These are phyloP conservation scores for Podaxis rugospora DNA, from an alignment of 768 basidiomycete species.

Conservation along the genomic window DNA sequence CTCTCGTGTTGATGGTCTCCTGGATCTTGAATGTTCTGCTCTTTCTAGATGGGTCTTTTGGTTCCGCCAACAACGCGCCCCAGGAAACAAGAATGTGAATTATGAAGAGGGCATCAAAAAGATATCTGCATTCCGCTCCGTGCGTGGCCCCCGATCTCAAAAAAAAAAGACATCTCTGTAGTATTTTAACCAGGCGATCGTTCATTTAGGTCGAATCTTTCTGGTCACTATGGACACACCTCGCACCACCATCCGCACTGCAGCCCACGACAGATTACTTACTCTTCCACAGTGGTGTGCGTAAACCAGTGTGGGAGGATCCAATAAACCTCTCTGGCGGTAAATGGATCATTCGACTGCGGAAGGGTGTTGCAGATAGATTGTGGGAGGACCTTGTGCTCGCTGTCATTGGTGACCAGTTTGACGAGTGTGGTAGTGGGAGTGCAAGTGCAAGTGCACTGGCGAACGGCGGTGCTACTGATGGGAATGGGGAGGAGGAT, in stretches of 20 bases:
- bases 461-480: background rate
- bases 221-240: constrained; percentile 92
- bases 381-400: constrained; percentile 89
- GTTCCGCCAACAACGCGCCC: constrained; percentile 87
- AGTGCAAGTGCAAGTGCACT: background rate
- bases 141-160: constrained; percentile 29
- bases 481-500: constrained; percentile 34
- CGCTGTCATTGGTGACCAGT: constrained; percentile 87
- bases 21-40: constrained; percentile 16
- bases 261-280: constrained; percentile 92
- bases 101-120: constrained; percentile 96
- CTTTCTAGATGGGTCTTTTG: constrained; percentile 79
- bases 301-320: constrained; percentile 95
- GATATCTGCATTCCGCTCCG: constrained; percentile 85
- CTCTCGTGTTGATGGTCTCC: constrained; percentile 18
- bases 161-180: background rate
- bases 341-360: constrained; percentile 92
- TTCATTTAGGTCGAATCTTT: constrained; percentile 81
- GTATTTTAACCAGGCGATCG: background rate
- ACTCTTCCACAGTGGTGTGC: constrained; percentile 81
- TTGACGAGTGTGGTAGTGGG: constrained; percentile 38
- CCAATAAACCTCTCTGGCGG: constrained; percentile 83
- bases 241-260: constrained; percentile 78
- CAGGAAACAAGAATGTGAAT: constrained; percentile 83
- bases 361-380: constrained; percentile 86